A percentile compares a stretch with the other conserved stretches of the same genome.
phyloP scores from a whole-genome alignment of 2,329 filamentous ascomycete species.

The Fusarium aywerte region DNA sequence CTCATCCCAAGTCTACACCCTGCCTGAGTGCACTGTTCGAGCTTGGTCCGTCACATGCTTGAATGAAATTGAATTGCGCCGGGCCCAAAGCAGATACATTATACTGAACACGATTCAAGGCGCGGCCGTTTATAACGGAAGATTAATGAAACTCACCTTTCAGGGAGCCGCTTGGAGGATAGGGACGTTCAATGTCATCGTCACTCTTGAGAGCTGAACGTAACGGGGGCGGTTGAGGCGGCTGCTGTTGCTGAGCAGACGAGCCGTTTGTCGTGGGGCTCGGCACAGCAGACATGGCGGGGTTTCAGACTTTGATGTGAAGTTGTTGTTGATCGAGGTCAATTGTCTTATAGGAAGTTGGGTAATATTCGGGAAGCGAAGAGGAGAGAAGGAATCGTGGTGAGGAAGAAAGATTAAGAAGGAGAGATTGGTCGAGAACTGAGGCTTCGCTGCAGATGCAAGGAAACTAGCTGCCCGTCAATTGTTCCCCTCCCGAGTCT shows the following conservation, averaged over 20 bases:
- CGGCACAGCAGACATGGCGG: conserved; percentile 45
- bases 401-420: conserved; percentile 17
- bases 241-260: conserved; percentile 33
- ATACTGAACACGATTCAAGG: background rate
- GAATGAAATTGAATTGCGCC: conserved; percentile 16
- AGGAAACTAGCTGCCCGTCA: conserved; percentile 31
- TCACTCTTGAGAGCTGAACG: conserved; percentile 59
- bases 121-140: background rate
- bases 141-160: conserved; percentile 55
- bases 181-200: conserved; percentile 53
- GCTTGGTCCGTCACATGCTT: conserved; percentile 11
- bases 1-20: background rate
- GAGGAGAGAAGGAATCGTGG: conserved; percentile 7
- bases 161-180: conserved; percentile 51
- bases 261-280: conserved; percentile 40
- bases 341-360: background rate
- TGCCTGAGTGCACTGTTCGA: background rate
- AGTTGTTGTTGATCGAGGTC: background rate
- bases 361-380: background rate
- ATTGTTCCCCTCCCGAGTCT: conserved; percentile 31
- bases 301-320: background rate
- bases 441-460: conserved; percentile 42
- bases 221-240: conserved; percentile 47
- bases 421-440: conserved; percentile 27
- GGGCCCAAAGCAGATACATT: background rate